A percentile compares a stretch with the other conserved stretches of the same genome.
These are phyloP conservation scores for Pugionium cornutum DNA, from an alignment of 345 rosid genomes.

Conservation along the genomic window DNA sequence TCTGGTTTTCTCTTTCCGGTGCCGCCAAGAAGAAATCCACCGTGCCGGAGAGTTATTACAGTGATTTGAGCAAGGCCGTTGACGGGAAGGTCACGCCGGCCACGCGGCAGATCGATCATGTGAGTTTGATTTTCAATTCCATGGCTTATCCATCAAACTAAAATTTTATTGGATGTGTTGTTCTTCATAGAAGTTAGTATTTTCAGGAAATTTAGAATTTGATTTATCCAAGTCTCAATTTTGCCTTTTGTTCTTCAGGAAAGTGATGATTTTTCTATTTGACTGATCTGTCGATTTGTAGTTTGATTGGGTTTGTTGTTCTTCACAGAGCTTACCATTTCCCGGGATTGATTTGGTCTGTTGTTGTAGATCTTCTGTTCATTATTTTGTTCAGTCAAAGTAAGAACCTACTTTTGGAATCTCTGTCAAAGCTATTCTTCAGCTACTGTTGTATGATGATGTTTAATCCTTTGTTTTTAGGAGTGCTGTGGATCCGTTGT, in stretches of 20 bases:
- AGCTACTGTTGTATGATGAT: background rate
- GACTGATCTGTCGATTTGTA: too few relatives aligned
- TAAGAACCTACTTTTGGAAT: background rate
- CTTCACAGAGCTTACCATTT: too few relatives aligned
- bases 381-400: slow-evolving; percentile 10
- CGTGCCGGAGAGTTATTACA: slow-evolving; percentile 92
- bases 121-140: slow-evolving; percentile 42
- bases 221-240: too few relatives aligned
- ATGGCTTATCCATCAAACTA: too few relatives aligned
- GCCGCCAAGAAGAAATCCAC: slow-evolving; percentile 99
- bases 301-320: too few relatives aligned
- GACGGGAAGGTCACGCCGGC: slow-evolving; percentile 95
- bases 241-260: too few relatives aligned
- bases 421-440: background rate
- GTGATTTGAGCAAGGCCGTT: slow-evolving; percentile 84
- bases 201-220: background rate
- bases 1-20: slow-evolving; percentile 98
- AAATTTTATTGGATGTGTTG: background rate
- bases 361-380: slow-evolving; percentile 18
- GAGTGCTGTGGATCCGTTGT: slow-evolving; percentile 16
- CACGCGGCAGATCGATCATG: slow-evolving; percentile 96
- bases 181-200: background rate
- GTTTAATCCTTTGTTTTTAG: too few relatives aligned
- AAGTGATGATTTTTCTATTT: too few relatives aligned
- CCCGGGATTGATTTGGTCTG: background rate